phyloP scores from a whole-genome alignment of 2,329 filamentous ascomycete species.

The Pleoardoris graminearum region DNA sequence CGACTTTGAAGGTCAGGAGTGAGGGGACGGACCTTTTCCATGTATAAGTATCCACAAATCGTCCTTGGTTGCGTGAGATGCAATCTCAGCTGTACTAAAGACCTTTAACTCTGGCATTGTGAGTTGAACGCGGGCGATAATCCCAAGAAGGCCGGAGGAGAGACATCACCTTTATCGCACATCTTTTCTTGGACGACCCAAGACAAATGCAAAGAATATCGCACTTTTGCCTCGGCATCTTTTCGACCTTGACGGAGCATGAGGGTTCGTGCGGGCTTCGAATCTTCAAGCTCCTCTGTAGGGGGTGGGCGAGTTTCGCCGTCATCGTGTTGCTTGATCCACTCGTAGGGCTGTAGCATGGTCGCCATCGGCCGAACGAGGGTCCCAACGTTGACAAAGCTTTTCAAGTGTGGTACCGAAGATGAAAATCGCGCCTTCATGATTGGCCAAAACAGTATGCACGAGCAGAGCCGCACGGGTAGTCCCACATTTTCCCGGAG shows the following conservation, averaged over 20 bases:
- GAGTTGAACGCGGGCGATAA: not conserved
- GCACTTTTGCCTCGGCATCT: constrained; percentile 2
- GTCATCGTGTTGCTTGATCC: not conserved
- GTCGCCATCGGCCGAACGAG: not conserved
- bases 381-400: not conserved
- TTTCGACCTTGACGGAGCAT: not conserved
- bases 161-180: constrained; percentile 5
- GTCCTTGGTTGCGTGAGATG: constrained; percentile 53
- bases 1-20: not conserved
- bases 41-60: constrained; percentile 61
- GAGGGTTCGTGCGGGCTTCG: not conserved
- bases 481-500: not conserved
- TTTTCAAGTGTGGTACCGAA: not conserved
- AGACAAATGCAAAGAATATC: not conserved
- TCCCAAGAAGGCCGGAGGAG: constrained; percentile 7
- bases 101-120: constrained; percentile 20
- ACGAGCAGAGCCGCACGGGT: constrained; percentile 3
- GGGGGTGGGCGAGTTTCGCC: not conserved
- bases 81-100: constrained; percentile 48
- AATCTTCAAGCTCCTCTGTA: not conserved
- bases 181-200: not conserved
- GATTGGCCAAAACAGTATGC: not conserved
- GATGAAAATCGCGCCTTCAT: not conserved
- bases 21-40: constrained; percentile 40
- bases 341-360: not conserved